A percentile compares a stretch with the other conserved stretches of the same genome.
These are phyloP conservation scores for Eremothecium coryli DNA, from an alignment of 1,139 yeast species.

Conservation along the genomic window DNA sequence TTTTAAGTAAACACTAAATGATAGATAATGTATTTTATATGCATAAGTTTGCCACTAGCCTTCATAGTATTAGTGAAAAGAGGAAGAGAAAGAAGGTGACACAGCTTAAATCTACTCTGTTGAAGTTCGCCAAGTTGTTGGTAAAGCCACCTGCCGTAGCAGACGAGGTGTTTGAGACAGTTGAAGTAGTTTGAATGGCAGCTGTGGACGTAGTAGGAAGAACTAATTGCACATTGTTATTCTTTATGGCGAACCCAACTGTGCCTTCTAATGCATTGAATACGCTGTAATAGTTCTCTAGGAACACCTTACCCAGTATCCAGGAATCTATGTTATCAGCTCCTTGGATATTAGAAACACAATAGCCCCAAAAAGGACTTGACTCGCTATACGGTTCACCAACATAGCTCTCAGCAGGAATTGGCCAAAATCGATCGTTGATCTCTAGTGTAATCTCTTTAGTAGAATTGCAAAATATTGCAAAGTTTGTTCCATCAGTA, in stretches of 20 bases:
- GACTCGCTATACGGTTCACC: constrained; percentile 38
- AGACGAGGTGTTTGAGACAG: too few species aligned
- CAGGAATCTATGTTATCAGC: constrained; percentile 32
- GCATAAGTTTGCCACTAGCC: too few species aligned
- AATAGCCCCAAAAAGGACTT: constrained; percentile 38
- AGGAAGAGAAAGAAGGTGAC: too few species aligned
- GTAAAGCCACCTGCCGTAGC: too few species aligned
- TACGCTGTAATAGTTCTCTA: constrained; percentile 48
- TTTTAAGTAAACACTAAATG: too few species aligned
- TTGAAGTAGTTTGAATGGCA: too few species aligned
- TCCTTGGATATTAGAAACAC: constrained; percentile 63
- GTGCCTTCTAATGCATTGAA: constrained; percentile 44
- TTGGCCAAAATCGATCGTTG: constrained; percentile 37
- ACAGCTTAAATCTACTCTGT: too few species aligned
- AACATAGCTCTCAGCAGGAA: constrained; percentile 40
- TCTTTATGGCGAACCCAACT: constrained; percentile 43
- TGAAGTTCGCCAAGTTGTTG: too few species aligned
- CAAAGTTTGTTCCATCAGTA: constrained; percentile 51
- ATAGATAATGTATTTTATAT: too few species aligned
- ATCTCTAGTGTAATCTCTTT: constrained; percentile 35
- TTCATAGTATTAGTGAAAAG: too few species aligned
- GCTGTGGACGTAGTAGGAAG: too few species aligned
- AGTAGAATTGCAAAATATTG: constrained; percentile 47
- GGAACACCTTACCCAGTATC: constrained; percentile 54
- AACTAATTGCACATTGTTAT: neutral